These are phyloP conservation scores for Umbellularia californica DNA, from an alignment of 164 flowering plant genomes.

Conservation along the genomic window DNA sequence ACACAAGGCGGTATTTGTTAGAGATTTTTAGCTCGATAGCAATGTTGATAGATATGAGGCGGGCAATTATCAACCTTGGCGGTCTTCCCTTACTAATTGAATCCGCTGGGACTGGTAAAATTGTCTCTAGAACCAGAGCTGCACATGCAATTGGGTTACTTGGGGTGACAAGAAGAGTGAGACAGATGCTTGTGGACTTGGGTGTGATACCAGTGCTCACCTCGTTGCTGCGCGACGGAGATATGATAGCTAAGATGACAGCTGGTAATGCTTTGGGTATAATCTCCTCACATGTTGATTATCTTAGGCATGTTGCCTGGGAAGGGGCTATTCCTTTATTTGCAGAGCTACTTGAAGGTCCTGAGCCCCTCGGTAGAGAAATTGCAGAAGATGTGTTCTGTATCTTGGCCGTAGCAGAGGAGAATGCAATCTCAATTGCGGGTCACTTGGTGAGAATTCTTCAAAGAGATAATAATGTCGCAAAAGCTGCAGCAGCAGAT, in stretches of 20 bases:
- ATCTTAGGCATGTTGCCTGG: conserved; percentile 38
- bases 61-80: conserved; percentile 24
- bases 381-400: conserved; percentile 53
- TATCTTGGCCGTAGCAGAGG: conserved; percentile 44
- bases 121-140: conserved; percentile 52
- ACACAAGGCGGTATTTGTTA: conserved; percentile 30
- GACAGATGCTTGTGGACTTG: conserved; percentile 38
- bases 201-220: conserved; percentile 39
- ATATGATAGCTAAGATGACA: conserved; percentile 27
- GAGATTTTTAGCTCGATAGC: conserved; percentile 48
- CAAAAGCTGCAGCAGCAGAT: conserved; percentile 51
- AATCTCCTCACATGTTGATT: conserved; percentile 36
- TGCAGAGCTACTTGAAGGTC: conserved; percentile 42
- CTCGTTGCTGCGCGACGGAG: conserved; percentile 36
- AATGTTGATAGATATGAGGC: conserved; percentile 37
- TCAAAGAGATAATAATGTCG: conserved; percentile 28
- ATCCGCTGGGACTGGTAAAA: conserved; percentile 38
- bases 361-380: conserved; percentile 39
- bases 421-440: conserved; percentile 36
- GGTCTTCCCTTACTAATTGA: conserved; percentile 33
- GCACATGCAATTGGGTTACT: conserved; percentile 49
- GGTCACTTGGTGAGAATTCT: conserved; percentile 44
- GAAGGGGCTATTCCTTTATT: conserved; percentile 52
- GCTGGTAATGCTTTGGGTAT: conserved; percentile 54
- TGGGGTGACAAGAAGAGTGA: conserved; percentile 31